Conservation (phyloP, 2,329 filamentous ascomycete genomes). For the Cadophora sp. region DNA sequence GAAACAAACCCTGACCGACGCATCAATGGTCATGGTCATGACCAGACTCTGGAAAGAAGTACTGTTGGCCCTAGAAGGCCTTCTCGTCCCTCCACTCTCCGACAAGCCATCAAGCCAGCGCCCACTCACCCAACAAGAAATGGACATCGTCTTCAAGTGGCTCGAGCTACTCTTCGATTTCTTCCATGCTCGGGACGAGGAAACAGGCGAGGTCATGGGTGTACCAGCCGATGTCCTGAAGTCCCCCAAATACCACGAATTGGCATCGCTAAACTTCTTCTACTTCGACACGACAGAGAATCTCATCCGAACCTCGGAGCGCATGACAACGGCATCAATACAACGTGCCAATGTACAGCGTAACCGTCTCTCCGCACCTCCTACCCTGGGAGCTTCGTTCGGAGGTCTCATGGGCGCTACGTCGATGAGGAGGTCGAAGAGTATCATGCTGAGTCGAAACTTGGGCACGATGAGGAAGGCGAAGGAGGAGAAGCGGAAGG, state of each 20-base stretch:
- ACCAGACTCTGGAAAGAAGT: constrained; percentile 98
- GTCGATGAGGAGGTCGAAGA: constrained; percentile 71
- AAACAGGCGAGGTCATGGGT: constrained; percentile 81
- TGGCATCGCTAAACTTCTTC: constrained; percentile 97
- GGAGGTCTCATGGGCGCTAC: constrained; percentile 71
- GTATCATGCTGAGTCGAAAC: constrained; percentile 93
- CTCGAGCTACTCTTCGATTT: constrained; percentile 89
- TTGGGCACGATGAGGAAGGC: constrained; percentile 94
- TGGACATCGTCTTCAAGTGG: constrained; percentile 96
- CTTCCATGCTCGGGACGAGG: constrained; percentile 91
- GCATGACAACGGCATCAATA: constrained; percentile 89
- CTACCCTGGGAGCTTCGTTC: constrained; percentile 59
- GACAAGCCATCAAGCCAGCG: constrained; percentile 91
- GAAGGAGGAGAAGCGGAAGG: constrained; percentile 94
- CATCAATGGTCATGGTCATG: constrained; percentile 99
- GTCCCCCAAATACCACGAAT: constrained; percentile 97
- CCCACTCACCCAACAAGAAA: constrained; percentile 82
- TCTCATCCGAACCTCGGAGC: constrained; percentile 92
- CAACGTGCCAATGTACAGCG: constrained; percentile 76
- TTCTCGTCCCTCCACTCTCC: constrained; percentile 91
- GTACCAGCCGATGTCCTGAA: constrained; percentile 92
- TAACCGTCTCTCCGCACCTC: constrained; percentile 75
- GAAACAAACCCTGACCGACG: constrained; percentile 93
- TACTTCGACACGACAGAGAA: constrained; percentile 94
- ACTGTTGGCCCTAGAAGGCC: constrained; percentile 84